Base-by-base conservation (phyloP, 345 rosid genomes). In the Melastoma malabathricum region DNA sequence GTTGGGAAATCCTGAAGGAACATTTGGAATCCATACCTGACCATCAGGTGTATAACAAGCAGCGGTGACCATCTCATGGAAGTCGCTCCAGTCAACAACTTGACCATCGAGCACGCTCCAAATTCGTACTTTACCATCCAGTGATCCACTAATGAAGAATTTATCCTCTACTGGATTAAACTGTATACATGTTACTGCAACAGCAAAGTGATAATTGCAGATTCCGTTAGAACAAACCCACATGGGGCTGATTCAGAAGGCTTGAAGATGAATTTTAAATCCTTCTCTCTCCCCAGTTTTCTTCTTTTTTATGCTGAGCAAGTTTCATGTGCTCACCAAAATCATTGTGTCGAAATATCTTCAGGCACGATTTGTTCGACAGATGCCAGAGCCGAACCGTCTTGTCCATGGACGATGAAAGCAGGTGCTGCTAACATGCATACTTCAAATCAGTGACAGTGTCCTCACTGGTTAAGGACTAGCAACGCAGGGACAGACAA, bases 371-470 rank as follows among this genome's bases (percentile, higher is more conserved):
- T 72, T 87, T 69, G 78, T 84, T 87, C 50, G 77, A 72, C 72
- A 84, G 68, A 68, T 83, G 69, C 98, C 98, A 92, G 25, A 92
- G 69, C 31, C 96, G 89, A 58, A 92, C 96, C 12, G 98, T 92
- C 72, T 92, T 92, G 72, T 92, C 98, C 98, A 87, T 92, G 49
- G 98, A 92, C 55, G 98, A 83, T 54, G 98, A 92, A 46, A 92
- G 95, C 73, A 87, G 72, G 46, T 73, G 82, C 96, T 92, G 86
- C 43, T 61, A 64, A 51, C 39, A 72, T 61, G 47, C 41, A 34
- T 9, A 34, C 2, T 9, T 34, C 12, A 12, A 8, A 12, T 34
- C 12, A 34, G 41, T 34, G 41, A 34, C 12, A 34, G 12, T 6
- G 41, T 34, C 12, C 12, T 34, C 41, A 8, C 41, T 34, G 12